Evolutionary conservation across 306 rosid species (phyloP).

Genomic region (Lathyrus sativus): DNA sequence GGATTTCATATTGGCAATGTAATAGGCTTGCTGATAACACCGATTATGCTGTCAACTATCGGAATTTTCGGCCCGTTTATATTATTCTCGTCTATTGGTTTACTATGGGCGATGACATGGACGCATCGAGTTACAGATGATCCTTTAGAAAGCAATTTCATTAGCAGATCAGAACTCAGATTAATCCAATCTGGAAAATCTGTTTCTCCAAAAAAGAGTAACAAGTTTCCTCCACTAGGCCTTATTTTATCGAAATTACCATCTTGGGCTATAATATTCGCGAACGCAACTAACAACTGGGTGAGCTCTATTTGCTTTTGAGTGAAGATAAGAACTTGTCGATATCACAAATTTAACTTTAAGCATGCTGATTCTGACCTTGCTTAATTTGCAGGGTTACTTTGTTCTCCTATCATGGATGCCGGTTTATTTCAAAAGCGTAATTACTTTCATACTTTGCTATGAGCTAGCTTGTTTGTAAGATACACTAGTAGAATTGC

Average conservation of each 20-base stretch:
- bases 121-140: conserved; percentile 58
- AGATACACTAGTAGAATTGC: background rate
- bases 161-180: conserved; percentile 63
- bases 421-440: conserved; percentile 95
- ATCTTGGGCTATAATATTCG: conserved; percentile 83
- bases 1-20: conserved; percentile 98
- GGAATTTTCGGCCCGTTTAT: conserved; percentile 86
- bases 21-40: conserved; percentile 74
- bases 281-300: conserved; percentile 92
- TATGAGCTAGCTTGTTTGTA: background rate
- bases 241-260: conserved; percentile 81
- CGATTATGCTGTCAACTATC: conserved; percentile 68
- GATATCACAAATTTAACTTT: conserved; percentile 3
- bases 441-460: conserved; percentile 44
- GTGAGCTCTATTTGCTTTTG: conserved; percentile 52
- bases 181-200: conserved; percentile 77
- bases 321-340: background rate
- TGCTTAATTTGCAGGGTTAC: conserved; percentile 70
- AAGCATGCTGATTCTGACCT: conserved; percentile 32
- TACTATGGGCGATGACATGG: conserved; percentile 76
- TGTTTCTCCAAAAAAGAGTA: conserved; percentile 36
- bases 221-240: conserved; percentile 58
- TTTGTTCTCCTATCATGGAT: conserved; percentile 98
- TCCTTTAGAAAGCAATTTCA: conserved; percentile 62
- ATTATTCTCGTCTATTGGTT: conserved; percentile 76